Percentiles rank a stretch among this genome's conserved stretches.
These are phyloP conservation scores for Lablab purpureus DNA, from an alignment of 306 rosid species.

Conservation along the genomic window DNA sequence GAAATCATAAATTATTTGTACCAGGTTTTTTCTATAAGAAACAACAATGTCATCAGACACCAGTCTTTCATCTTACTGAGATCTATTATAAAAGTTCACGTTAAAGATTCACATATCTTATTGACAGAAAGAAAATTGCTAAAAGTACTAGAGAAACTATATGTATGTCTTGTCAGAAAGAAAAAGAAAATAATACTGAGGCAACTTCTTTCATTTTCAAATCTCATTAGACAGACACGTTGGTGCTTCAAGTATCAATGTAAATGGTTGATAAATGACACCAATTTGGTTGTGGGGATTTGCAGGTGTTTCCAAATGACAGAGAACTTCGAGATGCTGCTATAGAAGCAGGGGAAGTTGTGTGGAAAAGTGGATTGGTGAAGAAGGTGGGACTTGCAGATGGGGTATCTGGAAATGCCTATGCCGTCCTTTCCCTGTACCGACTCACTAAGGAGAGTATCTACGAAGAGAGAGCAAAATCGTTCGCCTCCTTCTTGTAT, in stretches of 20 bases:
- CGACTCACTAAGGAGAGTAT: slow-evolving; percentile 70
- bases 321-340: slow-evolving; percentile 88
- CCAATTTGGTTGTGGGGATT: neutral
- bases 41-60: too few species aligned
- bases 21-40: too few species aligned
- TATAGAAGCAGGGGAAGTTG: slow-evolving; percentile 97
- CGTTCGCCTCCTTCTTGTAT: slow-evolving; percentile 74
- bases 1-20: neutral
- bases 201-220: neutral
- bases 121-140: too few species aligned
- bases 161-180: too few species aligned
- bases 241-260: neutral
- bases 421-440: slow-evolving; percentile 77
- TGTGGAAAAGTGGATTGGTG: slow-evolving; percentile 88
- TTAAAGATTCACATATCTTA: too few species aligned
- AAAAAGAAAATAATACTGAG: neutral
- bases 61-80: too few species aligned
- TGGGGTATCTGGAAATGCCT: slow-evolving; percentile 87
- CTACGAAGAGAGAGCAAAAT: slow-evolving; percentile 80
- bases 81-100: too few species aligned
- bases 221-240: neutral
- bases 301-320: slow-evolving; percentile 72
- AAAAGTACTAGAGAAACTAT: too few species aligned
- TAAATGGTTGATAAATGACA: neutral
- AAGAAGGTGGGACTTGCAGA: slow-evolving; percentile 89